Conservation (phyloP, 2,329 filamentous ascomycete species). For the Stagonosporopsis rhizophila region DNA sequence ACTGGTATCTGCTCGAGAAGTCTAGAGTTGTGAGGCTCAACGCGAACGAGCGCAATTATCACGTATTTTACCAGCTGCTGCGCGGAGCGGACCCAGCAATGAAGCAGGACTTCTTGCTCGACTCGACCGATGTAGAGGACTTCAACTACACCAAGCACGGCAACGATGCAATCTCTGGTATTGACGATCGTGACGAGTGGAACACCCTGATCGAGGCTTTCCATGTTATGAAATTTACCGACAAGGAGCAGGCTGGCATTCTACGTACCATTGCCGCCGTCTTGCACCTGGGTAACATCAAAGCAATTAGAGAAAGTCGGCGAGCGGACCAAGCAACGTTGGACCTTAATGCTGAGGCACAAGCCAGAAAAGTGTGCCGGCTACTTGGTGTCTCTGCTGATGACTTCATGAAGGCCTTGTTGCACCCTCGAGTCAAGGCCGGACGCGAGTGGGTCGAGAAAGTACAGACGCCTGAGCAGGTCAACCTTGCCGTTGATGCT, state of each 20-base stretch:
- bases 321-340: conserved; percentile 90
- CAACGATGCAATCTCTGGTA: conserved; percentile 87
- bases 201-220: conserved; percentile 89
- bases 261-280: conserved; percentile 89
- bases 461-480: conserved; percentile 96
- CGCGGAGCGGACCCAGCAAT: conserved; percentile 78
- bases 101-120: conserved; percentile 78
- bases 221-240: conserved; percentile 88
- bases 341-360: conserved; percentile 73
- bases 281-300: conserved; percentile 90
- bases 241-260: conserved; percentile 82
- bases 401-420: conserved; percentile 82
- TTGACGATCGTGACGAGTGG: conserved; percentile 93
- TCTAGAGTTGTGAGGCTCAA: conserved; percentile 95
- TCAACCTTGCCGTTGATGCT: conserved; percentile 86
- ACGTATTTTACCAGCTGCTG: conserved; percentile 95
- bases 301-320: conserved; percentile 87
- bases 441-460: conserved; percentile 99
- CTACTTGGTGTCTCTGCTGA: conserved; percentile 86
- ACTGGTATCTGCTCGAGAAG: conserved; percentile 98
- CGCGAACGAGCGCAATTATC: conserved; percentile 89
- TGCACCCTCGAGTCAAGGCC: conserved; percentile 94
- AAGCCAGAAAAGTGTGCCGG: conserved; percentile 79
- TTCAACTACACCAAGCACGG: conserved; percentile 92
- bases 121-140: conserved; percentile 77